A percentile compares a stretch with the other conserved stretches of the same genome.
Conservation (phyloP, 2,329 filamentous ascomycete genomes). For the Metarhizium brunneum region DNA sequence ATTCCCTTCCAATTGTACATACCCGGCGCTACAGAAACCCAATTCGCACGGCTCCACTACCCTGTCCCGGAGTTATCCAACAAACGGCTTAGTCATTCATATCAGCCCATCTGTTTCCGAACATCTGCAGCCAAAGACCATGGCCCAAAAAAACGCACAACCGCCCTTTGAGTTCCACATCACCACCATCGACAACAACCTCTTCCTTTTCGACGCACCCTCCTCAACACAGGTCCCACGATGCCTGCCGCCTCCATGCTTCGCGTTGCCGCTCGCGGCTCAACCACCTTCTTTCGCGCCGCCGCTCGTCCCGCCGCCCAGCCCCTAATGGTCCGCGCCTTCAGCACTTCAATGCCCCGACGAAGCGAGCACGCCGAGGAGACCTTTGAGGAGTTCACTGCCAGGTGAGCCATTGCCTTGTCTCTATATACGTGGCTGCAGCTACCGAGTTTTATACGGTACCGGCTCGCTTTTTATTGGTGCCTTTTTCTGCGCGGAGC, state of each 20-base stretch:
- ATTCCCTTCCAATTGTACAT: background rate
- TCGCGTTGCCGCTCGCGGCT: conserved; percentile 61
- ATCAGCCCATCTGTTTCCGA: conserved; percentile 18
- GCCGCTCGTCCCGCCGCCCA: conserved; percentile 47
- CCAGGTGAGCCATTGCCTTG: conserved; percentile 59
- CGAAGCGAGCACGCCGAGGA: conserved; percentile 72
- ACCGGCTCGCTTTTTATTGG: background rate
- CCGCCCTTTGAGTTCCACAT: conserved; percentile 8
- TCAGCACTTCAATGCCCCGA: conserved; percentile 53
- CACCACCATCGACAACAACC: background rate
- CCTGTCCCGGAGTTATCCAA: conserved; percentile 8
- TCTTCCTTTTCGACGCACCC: background rate
- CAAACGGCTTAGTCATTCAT: conserved; percentile 23
- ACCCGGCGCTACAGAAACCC: background rate
- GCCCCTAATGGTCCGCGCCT: conserved; percentile 48
- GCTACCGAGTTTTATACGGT: background rate
- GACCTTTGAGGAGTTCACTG: conserved; percentile 97
- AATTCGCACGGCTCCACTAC: conserved; percentile 18
- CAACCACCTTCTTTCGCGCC: conserved; percentile 54
- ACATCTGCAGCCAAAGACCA: background rate
- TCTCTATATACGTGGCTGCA: background rate
- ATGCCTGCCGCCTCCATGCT: conserved; percentile 63
- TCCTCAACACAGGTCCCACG: conserved; percentile 12
- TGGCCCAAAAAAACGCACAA: conserved; percentile 16
- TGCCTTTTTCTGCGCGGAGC: background rate